These are phyloP conservation scores for Cinnamomum micranthum DNA, from an alignment of 164 flowering plant genomes.

Conservation along the genomic window DNA sequence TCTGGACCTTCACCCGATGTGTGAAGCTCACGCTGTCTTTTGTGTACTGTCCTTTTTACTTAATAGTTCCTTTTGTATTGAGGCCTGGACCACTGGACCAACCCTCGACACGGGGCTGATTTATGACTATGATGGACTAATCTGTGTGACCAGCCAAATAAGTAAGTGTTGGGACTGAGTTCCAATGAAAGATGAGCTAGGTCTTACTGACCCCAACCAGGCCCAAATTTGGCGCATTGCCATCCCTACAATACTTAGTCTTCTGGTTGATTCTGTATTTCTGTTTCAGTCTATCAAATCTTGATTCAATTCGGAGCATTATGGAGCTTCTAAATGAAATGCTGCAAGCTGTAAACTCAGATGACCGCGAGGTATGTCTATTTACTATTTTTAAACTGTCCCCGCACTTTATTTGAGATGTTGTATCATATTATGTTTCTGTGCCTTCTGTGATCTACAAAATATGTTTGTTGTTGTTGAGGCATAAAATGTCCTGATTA, in stretches of 20 bases:
- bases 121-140: neutral
- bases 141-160: neutral
- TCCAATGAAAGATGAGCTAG: neutral
- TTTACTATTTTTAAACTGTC: neutral
- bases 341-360: slow-evolving; percentile 84
- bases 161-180: neutral
- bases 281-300: slow-evolving; percentile 44
- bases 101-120: neutral
- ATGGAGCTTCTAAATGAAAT: slow-evolving; percentile 77
- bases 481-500: no score
- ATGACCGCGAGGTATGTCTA: slow-evolving; percentile 50
- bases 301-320: slow-evolving; percentile 69
- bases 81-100: neutral
- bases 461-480: no score
- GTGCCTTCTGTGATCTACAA: no score
- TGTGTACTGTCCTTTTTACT: neutral
- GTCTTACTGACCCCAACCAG: neutral
- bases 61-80: neutral
- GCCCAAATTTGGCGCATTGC: neutral
- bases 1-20: neutral
- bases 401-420: neutral
- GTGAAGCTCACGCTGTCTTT: neutral
- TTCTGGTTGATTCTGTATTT: neutral
- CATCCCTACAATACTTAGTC: neutral
- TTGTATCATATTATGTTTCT: no score